Evolutionary conservation across 1,284 basidiomycete genomes (phyloP), one percentile per base, ranked within the genome.

Genomic region (Fistulina hepatica): DNA sequence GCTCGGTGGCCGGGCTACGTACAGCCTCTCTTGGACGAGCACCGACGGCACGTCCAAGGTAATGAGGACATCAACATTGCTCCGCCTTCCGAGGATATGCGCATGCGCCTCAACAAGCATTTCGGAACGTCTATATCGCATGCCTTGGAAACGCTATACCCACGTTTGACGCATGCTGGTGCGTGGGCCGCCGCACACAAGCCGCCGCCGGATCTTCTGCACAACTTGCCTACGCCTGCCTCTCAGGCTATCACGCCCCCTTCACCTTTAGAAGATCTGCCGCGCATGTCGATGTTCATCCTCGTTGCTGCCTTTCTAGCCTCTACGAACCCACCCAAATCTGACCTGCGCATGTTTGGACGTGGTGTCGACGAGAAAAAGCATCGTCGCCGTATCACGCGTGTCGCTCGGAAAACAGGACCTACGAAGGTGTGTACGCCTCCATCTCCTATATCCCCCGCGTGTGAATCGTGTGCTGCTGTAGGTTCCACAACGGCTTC

Each of bases 251-350:
- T 12, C 15, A 11, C 12, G 3, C 12, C 13, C 9, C 28, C 28
- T 11, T n/a, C n/a, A n/a, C n/a, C n/a, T n/a, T 41, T 57, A 9
- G 46, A 45, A 31, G 42, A 48, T n/a, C 58, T 83, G 16, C 69
- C 78, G 2, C 57, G 67, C 0, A 65, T 81, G 57, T 76, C 75
- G 10, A 81, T 81, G 46, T 92, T 81, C 50, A 66, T 94, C 13
- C 60, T 94, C 9, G 57, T 94, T 6, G 84, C 90, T 0, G 73
- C 82, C 0, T 95, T 82, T 54, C 60, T 93, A 22, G 89, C 89
- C 2, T 88, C 83, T 32, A 86, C 82, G 41, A 95, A 95, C 54
- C 90, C 91, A 0, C 57, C 78, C 0, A 82, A 79, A 50, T 78
- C 76, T 5, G 92, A 95, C 55, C 40, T 88, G 45, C 65, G 81